Evolutionary conservation across 1,284 basidiomycete species (phyloP).

Genomic region (Porodaedalea pini): DNA sequence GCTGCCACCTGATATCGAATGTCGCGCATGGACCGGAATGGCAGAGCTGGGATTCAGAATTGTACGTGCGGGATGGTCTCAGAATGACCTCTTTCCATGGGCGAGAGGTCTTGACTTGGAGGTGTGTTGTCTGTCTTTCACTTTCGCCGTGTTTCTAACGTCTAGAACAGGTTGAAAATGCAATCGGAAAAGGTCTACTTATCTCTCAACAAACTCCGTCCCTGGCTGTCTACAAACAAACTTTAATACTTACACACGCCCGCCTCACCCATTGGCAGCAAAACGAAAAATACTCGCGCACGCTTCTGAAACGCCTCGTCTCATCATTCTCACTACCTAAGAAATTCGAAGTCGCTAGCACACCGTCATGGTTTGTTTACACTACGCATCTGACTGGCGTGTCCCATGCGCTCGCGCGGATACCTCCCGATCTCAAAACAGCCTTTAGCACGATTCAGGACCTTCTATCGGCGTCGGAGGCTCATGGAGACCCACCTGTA

Average conservation of each 20-base stretch:
- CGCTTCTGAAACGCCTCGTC: constrained; percentile 51
- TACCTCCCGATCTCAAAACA: constrained; percentile 35
- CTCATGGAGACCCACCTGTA: constrained; percentile 42
- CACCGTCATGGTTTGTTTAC: constrained; percentile 50
- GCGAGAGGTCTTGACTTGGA: constrained; percentile 48
- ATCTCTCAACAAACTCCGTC: constrained; percentile 66
- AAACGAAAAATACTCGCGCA: constrained; percentile 56
- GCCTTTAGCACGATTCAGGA: constrained; percentile 42
- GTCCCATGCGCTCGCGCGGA: constrained; percentile 34
- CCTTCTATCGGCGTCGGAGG: constrained; percentile 38
- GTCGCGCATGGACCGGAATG: constrained; percentile 61
- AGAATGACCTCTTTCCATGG: constrained; percentile 40
- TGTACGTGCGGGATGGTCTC: constrained; percentile 42
- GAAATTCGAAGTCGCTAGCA: constrained; percentile 28
- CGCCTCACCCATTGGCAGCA: constrained; percentile 50
- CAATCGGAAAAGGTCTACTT: constrained; percentile 49
- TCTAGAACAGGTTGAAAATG: constrained; percentile 42
- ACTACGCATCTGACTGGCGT: constrained; percentile 52
- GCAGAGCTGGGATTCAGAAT: constrained; percentile 63
- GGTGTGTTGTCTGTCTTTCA: constrained; percentile 32
- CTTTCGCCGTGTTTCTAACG: not conserved
- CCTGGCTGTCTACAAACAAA: constrained; percentile 52
- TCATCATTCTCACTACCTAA: constrained; percentile 38
- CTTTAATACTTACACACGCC: constrained; percentile 56
- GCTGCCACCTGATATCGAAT: constrained; percentile 59